phyloP scores from a whole-genome alignment of 257 asterid genomes.

The Ilex asprella region DNA sequence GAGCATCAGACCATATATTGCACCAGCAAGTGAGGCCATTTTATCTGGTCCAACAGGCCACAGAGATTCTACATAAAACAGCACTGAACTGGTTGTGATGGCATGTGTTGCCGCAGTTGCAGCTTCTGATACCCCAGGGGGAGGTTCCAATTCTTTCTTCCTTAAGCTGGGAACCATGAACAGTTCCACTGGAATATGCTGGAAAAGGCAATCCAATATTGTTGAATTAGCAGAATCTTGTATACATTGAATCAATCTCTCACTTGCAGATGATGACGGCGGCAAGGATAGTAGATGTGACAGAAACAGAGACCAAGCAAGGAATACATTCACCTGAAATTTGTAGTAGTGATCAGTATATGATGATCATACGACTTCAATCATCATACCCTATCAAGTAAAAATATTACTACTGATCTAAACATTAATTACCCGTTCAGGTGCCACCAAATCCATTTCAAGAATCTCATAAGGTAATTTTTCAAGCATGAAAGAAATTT shows the following conservation, averaged over 20 bases:
- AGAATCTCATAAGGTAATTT: slow-evolving; percentile 48
- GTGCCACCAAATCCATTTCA: slow-evolving; percentile 65
- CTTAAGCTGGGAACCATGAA: slow-evolving; percentile 47
- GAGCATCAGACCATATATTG: slow-evolving; percentile 83
- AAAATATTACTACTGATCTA: neutral
- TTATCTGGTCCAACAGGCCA: slow-evolving; percentile 77
- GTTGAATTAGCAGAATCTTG: slow-evolving; percentile 65
- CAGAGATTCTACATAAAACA: slow-evolving; percentile 58
- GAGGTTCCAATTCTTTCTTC: slow-evolving; percentile 63
- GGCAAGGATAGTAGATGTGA: slow-evolving; percentile 73
- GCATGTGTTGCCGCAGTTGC: slow-evolving; percentile 72
- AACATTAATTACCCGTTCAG: slow-evolving; percentile 55
- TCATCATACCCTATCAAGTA: neutral
- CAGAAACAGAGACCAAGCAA: slow-evolving; percentile 89
- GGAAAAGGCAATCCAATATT: slow-evolving; percentile 82
- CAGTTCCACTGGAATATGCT: slow-evolving; percentile 71
- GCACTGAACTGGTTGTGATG: slow-evolving; percentile 51
- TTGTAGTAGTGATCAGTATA: slow-evolving; percentile 13
- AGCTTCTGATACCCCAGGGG: slow-evolving; percentile 58
- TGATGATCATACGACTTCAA: slow-evolving; percentile 4
- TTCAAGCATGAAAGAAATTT: slow-evolving; percentile 63
- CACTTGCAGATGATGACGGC: slow-evolving; percentile 69
- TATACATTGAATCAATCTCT: slow-evolving; percentile 73
- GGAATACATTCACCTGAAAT: slow-evolving; percentile 63
- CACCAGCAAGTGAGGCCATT: slow-evolving; percentile 84